Percentiles rank a stretch among this genome's conserved stretches.
These are phyloP conservation scores for Colletotrichum spaethianum DNA, from an alignment of 2,329 filamentous ascomycete species.

Conservation along the genomic window DNA sequence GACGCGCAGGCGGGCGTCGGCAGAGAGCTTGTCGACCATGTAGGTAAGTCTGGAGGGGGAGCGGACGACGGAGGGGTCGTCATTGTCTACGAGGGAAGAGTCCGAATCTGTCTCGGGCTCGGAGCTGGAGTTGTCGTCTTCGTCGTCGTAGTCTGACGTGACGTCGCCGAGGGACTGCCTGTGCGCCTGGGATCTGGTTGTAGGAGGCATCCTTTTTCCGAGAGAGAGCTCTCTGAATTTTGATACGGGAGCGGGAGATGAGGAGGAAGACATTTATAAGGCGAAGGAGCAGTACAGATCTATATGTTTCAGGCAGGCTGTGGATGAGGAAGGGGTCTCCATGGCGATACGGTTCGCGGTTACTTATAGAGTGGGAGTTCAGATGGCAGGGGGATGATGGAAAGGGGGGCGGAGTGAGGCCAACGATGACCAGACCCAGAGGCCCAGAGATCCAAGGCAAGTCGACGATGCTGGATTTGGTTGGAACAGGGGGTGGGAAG, in stretches of 20 bases:
- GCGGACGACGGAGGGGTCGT: slow-evolving; percentile 47
- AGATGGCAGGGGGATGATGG: slow-evolving; percentile 14
- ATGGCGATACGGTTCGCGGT: slow-evolving; percentile 26
- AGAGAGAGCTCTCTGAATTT: slow-evolving; percentile 59
- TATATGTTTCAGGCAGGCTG: slow-evolving; percentile 31
- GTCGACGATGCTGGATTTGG: slow-evolving; percentile 30
- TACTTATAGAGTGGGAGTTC: slow-evolving; percentile 32
- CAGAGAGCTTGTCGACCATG: slow-evolving; percentile 55
- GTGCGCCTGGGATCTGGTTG: slow-evolving; percentile 50
- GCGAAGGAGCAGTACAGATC: slow-evolving; percentile 18
- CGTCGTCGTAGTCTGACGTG: slow-evolving; percentile 45
- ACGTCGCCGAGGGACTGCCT: slow-evolving; percentile 46
- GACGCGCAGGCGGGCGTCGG: slow-evolving; percentile 55
- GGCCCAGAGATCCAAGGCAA: slow-evolving; percentile 14
- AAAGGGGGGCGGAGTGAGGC: slow-evolving; percentile 33
- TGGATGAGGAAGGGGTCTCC: slow-evolving; percentile 20
- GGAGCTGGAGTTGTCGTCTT: slow-evolving; percentile 19
- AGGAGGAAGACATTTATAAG: slow-evolving; percentile 40
- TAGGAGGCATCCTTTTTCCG: slow-evolving; percentile 53
- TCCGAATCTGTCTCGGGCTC: slow-evolving; percentile 44
- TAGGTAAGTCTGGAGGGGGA: slow-evolving; percentile 60
- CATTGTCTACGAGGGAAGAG: slow-evolving; percentile 51
- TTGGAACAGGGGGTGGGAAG: slow-evolving; percentile 25
- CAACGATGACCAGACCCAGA: slow-evolving; percentile 30
- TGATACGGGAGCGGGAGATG: slow-evolving; percentile 53